A percentile compares a stretch with the other conserved stretches of the same genome.
phyloP scores from a whole-genome alignment of 2,329 filamentous ascomycete genomes.

The Aureobasidium sp. region DNA sequence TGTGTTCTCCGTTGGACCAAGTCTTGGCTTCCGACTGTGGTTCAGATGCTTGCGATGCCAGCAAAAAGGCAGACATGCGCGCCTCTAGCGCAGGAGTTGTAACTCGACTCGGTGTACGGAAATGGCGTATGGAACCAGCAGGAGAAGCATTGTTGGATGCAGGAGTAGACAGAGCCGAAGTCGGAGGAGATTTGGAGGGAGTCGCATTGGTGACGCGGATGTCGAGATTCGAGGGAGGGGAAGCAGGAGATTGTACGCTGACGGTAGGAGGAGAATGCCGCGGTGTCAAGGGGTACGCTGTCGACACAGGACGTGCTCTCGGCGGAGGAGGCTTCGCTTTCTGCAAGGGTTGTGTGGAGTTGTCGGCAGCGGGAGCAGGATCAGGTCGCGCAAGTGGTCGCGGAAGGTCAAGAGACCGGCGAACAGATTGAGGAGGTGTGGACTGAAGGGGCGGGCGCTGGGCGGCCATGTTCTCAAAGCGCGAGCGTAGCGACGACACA shows the following conservation, averaged over 20 bases:
- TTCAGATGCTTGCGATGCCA: slow-evolving; percentile 21
- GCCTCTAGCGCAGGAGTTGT: slow-evolving; percentile 37
- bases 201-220: slow-evolving; percentile 9
- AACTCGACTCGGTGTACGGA: slow-evolving; percentile 34
- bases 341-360: slow-evolving; percentile 24
- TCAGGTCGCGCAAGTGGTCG: slow-evolving; percentile 20
- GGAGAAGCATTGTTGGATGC: slow-evolving; percentile 24
- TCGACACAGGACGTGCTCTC: slow-evolving; percentile 40
- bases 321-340: slow-evolving; percentile 31
- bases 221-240: slow-evolving; percentile 49
- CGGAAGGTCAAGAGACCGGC: slow-evolving; percentile 38
- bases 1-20: neutral
- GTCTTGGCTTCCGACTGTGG: neutral
- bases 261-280: slow-evolving; percentile 57
- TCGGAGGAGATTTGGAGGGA: slow-evolving; percentile 15
- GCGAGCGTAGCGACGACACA: slow-evolving; percentile 71
- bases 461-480: slow-evolving; percentile 66
- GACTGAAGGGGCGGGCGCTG: slow-evolving; percentile 19
- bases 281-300: slow-evolving; percentile 40
- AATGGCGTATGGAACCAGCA: slow-evolving; percentile 22
- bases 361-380: slow-evolving; percentile 23
- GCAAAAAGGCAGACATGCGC: slow-evolving; percentile 31
- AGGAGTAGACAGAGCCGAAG: slow-evolving; percentile 21
- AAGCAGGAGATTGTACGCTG: slow-evolving; percentile 62
- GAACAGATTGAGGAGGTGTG: neutral